Base-by-base conservation (phyloP, 1,139 yeast species). In the Yamadazyma mexicana region DNA sequence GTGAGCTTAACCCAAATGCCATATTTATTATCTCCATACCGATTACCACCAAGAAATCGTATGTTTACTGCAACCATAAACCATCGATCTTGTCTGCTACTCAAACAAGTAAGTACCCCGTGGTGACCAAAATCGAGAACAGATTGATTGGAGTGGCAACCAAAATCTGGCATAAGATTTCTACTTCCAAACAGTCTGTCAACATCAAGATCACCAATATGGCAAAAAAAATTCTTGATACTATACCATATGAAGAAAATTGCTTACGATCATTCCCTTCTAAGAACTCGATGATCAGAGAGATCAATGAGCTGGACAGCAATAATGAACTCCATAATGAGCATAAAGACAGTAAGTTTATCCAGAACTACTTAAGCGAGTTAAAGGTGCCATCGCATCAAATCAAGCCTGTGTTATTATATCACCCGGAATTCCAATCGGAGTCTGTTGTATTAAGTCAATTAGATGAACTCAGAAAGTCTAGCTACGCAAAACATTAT, bases 11-110 rank as follows among this genome's bases (percentile, higher is more conserved):
- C 31, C 45, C 44, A 29, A 47, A 59, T 29, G 58, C 78, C 6
- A 69, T 77, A 29, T 78, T 74, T 47, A 62, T 81, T 15, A 61
- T 81, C 62, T 64, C 83, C 9, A 61, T 83, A 5, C 92, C 92
- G 4, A 64, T 84, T 16, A 81, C 87, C 4, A 66, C 77, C 3
- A 57, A 66, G 35, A 72, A 71, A 44, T 73, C 83, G 4, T 83
- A 70, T 54, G 59, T 83, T 11, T 77, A 80, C 52, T 83, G 83
- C 58, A 75, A 79, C 54, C 85, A 81, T 52, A 64, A 71, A 31
- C 71, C 73, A 1, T 42, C 56, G 7, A 40, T 58, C 2, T 55
- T 70, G 23, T 52, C 57, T 37, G 41, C 53, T 16, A 45, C 58
- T 7, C 71, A 68, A 43, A 41, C 52, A 24, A 48, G 58, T 17